These are phyloP conservation scores for Neonothopanus nambi DNA, from an alignment of 1,284 basidiomycete species.

Conservation along the genomic window DNA sequence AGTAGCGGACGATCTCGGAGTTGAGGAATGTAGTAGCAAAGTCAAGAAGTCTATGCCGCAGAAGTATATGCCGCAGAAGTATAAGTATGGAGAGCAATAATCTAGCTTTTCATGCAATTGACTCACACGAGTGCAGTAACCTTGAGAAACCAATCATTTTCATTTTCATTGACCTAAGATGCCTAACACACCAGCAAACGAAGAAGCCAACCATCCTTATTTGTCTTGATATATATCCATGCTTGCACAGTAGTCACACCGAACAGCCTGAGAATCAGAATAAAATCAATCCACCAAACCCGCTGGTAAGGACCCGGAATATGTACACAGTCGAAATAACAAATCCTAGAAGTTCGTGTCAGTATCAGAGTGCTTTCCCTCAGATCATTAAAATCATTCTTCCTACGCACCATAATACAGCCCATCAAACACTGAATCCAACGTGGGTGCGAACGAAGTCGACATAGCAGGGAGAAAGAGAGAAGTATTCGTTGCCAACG, in stretches of 20 bases:
- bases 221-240: conserved; percentile 1
- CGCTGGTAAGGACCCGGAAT: no score
- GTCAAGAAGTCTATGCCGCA: not conserved
- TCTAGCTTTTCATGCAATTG: not conserved
- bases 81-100: no score
- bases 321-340: no score
- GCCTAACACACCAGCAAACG: not conserved
- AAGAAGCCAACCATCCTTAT: not conserved
- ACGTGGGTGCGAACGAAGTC: no score
- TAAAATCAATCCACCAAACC: no score
- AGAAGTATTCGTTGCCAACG: no score
- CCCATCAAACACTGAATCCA: no score
- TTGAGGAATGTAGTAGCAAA: conserved; percentile 1
- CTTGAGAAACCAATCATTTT: not conserved
- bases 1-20: not conserved
- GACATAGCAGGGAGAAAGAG: no score
- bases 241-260: conserved; percentile 4
- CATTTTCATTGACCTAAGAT: not conserved
- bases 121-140: conserved; percentile 3
- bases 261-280: not conserved
- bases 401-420: no score
- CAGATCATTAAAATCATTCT: no score
- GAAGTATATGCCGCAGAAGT: not conserved
- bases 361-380: no score
- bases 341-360: no score